phyloP scores from a whole-genome alignment of 371 early-diverging fungal species.

The Phascolomyces articulosus region DNA sequence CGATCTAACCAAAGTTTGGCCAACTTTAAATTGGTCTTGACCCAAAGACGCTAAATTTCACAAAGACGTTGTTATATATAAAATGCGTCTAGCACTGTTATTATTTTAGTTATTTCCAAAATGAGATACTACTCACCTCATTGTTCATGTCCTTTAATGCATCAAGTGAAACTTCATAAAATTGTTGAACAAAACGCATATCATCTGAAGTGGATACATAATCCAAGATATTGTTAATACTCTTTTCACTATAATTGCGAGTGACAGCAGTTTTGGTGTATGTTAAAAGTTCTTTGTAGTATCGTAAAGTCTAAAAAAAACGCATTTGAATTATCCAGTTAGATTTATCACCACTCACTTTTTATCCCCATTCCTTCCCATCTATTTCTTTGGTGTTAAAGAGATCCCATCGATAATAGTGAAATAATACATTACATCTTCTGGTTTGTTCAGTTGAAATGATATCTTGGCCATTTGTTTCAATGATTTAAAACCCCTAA shows the following conservation, averaged over 20 bases:
- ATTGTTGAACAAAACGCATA: slow-evolving; percentile 80
- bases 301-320: slow-evolving; percentile 74
- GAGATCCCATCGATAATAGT: background rate
- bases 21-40: slow-evolving; percentile 90
- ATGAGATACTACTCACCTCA: no score
- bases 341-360: background rate
- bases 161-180: slow-evolving; percentile 81
- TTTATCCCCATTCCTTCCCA: no score
- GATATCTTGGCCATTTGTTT: slow-evolving; percentile 94
- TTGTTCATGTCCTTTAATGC: slow-evolving; percentile 80
- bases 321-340: background rate
- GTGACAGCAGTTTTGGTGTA: slow-evolving; percentile 85
- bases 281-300: slow-evolving; percentile 79
- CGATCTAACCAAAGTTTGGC: slow-evolving; percentile 91
- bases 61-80: no score
- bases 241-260: slow-evolving; percentile 94
- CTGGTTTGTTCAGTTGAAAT: slow-evolving; percentile 68
- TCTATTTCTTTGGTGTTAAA: background rate
- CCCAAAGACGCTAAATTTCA: slow-evolving; percentile 67
- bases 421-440: slow-evolving; percentile 53
- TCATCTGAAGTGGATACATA: slow-evolving; percentile 76
- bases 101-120: no score
- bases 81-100: no score
- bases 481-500: slow-evolving; percentile 93
- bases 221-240: slow-evolving; percentile 94